A percentile compares a stretch with the other conserved stretches of the same genome.
Evolutionary conservation across 768 basidiomycete species (phyloP).

Genomic region (Hysterangium stoloniferum): DNA sequence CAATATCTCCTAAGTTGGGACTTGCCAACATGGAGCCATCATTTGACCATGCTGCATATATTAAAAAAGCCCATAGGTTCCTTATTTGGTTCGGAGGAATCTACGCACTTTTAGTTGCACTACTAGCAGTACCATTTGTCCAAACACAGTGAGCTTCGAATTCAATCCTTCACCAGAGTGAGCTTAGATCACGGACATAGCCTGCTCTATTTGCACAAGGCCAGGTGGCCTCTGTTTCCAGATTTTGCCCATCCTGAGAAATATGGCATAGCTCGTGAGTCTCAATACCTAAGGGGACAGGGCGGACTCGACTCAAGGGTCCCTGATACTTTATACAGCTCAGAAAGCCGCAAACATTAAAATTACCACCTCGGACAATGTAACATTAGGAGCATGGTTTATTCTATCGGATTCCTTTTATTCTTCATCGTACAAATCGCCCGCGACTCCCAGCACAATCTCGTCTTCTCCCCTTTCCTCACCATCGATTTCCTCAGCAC

Average conservation of each 20-base stretch:
- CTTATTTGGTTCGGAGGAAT: slow-evolving; percentile 38
- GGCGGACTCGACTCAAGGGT: background rate
- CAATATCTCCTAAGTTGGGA: too few relatives aligned
- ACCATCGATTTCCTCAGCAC: slow-evolving; percentile 44
- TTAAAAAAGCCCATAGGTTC: slow-evolving; percentile 20
- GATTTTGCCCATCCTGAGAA: slow-evolving; percentile 62
- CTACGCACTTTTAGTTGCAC: slow-evolving; percentile 45
- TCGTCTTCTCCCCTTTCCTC: slow-evolving; percentile 28
- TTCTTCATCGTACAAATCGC: slow-evolving; percentile 33
- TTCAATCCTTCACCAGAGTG: slow-evolving; percentile 8
- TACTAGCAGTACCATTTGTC: slow-evolving; percentile 54
- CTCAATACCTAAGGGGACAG: too few relatives aligned
- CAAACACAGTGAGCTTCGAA: slow-evolving; percentile 59
- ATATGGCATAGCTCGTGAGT: slow-evolving; percentile 76
- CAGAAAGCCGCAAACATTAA: slow-evolving; percentile 70
- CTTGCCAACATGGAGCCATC: background rate
- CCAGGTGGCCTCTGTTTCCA: slow-evolving; percentile 55
- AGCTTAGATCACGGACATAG: slow-evolving; percentile 28
- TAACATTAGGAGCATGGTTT: slow-evolving; percentile 82
- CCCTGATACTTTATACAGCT: slow-evolving; percentile 32
- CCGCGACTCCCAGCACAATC: slow-evolving; percentile 18
- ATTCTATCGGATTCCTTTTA: slow-evolving; percentile 62
- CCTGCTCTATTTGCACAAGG: slow-evolving; percentile 55
- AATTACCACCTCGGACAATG: slow-evolving; percentile 68
- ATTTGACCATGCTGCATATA: background rate